A percentile compares a stretch with the other conserved stretches of the same genome.
phyloP scores from a whole-genome alignment of 1,284 basidiomycete species.

The Tetrapyrgos nigripes region DNA sequence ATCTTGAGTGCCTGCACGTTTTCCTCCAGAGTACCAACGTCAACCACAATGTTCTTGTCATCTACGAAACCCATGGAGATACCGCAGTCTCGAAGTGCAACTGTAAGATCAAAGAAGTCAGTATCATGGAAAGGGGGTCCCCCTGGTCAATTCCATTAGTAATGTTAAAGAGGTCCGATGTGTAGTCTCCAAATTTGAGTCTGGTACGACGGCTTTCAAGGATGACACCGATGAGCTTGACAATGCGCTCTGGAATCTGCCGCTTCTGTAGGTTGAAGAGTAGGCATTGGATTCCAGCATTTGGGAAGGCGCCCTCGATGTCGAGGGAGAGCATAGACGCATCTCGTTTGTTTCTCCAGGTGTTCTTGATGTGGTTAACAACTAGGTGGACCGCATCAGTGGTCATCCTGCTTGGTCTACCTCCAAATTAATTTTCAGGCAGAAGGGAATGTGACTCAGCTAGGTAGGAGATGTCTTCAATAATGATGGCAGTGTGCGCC shows the following conservation, averaged over 20 bases:
- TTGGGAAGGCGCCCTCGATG: conserved; percentile 41
- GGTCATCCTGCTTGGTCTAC: conserved; percentile 29
- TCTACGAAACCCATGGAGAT: conserved; percentile 17
- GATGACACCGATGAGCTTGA: conserved; percentile 15
- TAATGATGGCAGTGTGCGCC: conserved; percentile 27
- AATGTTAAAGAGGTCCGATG: conserved; percentile 19
- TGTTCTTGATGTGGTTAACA: conserved; percentile 25
- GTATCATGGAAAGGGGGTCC: conserved; percentile 32
- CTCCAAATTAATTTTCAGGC: conserved; percentile 30
- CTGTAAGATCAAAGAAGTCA: conserved; percentile 27
- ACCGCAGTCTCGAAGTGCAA: neutral
- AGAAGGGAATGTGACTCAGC: conserved; percentile 27
- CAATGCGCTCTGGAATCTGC: conserved; percentile 21
- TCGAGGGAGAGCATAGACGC: conserved; percentile 33
- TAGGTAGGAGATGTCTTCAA: conserved; percentile 26
- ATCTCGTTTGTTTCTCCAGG: conserved; percentile 27
- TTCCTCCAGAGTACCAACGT: conserved; percentile 21
- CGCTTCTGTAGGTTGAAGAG: conserved; percentile 35
- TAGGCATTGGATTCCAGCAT: conserved; percentile 27
- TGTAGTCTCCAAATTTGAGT: conserved; percentile 23
- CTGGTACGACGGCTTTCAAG: conserved; percentile 15
- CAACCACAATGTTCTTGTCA: conserved; percentile 16
- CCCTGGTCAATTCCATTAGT: conserved; percentile 37
- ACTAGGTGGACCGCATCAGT: conserved; percentile 31
- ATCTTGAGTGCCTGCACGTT: conserved; percentile 19